Percentiles rank a stretch among this genome's conserved stretches.
Evolutionary conservation across 305 asterid genomes (phyloP).

Genomic region (Fraxinus angustifolia): DNA sequence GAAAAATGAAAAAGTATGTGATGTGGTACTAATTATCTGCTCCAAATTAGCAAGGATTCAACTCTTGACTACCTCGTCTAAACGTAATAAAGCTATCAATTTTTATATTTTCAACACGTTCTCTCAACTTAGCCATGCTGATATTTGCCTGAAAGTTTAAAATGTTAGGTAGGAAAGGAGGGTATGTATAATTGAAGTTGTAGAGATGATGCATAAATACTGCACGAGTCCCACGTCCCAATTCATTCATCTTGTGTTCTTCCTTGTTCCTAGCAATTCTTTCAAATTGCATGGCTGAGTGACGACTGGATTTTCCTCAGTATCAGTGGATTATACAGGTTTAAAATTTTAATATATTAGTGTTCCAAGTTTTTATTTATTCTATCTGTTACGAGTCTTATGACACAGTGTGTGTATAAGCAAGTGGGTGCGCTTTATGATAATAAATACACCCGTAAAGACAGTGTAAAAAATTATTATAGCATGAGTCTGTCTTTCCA

Average conservation of each 20-base stretch:
- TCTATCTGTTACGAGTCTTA: background rate
- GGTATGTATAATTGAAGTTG: background rate
- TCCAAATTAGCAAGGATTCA: background rate
- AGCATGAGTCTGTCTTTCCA: background rate
- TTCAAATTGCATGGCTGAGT: background rate
- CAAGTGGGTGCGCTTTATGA: background rate
- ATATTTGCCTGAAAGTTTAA: background rate
- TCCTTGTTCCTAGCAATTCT: background rate
- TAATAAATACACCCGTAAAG: background rate
- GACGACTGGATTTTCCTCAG: background rate
- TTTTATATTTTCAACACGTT: background rate
- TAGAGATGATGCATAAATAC: background rate
- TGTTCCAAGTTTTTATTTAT: background rate
- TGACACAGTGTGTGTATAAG: background rate
- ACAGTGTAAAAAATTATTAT: background rate
- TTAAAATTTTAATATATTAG: background rate
- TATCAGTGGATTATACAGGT: background rate
- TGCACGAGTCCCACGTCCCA: background rate
- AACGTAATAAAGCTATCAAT: background rate
- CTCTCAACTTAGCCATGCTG: background rate
- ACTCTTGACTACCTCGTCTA: background rate
- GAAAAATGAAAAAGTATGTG: background rate
- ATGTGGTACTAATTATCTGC: background rate
- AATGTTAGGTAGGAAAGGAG: background rate
- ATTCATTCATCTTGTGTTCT: background rate